Evolutionary conservation across 768 basidiomycete genomes (phyloP).

Genomic region (Chalciporus piperatus): DNA sequence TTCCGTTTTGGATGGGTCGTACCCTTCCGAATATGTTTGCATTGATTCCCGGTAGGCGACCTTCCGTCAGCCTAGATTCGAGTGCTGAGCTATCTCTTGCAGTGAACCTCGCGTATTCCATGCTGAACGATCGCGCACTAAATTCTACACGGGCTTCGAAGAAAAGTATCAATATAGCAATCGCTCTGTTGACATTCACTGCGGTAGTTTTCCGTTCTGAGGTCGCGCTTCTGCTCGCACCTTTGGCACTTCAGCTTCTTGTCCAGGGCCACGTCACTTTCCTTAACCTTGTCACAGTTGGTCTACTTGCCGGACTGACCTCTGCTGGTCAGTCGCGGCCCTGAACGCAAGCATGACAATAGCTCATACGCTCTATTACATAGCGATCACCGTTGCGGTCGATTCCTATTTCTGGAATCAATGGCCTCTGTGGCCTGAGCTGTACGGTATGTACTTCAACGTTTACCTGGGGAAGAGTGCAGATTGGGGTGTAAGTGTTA

Average conservation of each 20-base stretch:
- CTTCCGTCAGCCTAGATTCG: neutral
- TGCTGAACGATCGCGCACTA: slow-evolving; percentile 41
- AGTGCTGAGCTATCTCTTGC: neutral
- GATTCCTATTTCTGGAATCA: slow-evolving; percentile 88
- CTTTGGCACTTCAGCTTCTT: slow-evolving; percentile 56
- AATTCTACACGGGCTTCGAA: slow-evolving; percentile 39
- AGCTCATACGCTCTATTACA: neutral
- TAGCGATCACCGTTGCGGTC: slow-evolving; percentile 59
- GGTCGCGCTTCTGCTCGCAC: slow-evolving; percentile 61
- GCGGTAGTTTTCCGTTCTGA: slow-evolving; percentile 80
- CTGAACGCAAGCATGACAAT: neutral
- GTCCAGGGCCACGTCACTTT: slow-evolving; percentile 42
- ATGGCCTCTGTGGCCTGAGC: slow-evolving; percentile 83
- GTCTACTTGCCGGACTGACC: slow-evolving; percentile 43
- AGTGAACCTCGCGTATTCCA: slow-evolving; percentile 57
- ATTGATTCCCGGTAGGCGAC: slow-evolving; percentile 63
- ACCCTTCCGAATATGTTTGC: slow-evolving; percentile 96
- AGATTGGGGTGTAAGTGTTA: slow-evolving; percentile 83
- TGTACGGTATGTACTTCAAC: slow-evolving; percentile 78
- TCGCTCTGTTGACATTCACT: slow-evolving; percentile 63
- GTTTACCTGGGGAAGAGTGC: slow-evolving; percentile 80
- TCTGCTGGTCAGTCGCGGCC: slow-evolving; percentile 48
- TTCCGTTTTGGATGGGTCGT: slow-evolving; percentile 90
- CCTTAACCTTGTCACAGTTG: slow-evolving; percentile 44
- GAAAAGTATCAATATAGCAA: slow-evolving; percentile 36